Evolutionary conservation across 345 rosid species (phyloP).

Genomic region (Populus davidiana): DNA sequence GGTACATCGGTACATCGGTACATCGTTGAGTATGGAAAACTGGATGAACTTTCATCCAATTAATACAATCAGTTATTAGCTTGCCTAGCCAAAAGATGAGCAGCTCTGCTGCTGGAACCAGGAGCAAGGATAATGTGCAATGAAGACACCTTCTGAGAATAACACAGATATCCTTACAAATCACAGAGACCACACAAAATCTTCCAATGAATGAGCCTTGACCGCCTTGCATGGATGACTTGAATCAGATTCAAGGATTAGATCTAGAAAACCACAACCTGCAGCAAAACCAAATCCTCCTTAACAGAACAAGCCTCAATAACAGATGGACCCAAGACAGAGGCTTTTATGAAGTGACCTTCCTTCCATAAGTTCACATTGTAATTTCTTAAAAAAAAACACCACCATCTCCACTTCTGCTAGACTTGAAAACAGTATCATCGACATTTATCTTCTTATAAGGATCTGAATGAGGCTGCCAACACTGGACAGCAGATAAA

Average conservation of each 20-base stretch:
- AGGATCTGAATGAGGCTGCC: too few relatives aligned
- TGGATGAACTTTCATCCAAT: background rate
- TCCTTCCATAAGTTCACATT: background rate
- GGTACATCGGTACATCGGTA: background rate
- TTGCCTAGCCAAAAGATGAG: background rate
- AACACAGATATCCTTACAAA: background rate
- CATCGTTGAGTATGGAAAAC: background rate
- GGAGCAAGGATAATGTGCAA: background rate
- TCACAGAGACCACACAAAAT: background rate
- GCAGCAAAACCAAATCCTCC: background rate
- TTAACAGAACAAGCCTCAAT: background rate
- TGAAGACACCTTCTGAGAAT: background rate
- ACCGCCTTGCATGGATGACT: background rate
- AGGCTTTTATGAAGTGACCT: background rate
- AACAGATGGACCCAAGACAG: background rate
- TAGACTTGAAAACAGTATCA: background rate
- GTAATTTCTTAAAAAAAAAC: background rate
- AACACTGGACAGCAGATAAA: too few relatives aligned
- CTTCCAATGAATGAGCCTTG: background rate
- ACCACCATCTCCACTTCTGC: background rate
- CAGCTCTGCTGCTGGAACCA: background rate
- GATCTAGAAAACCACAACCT: background rate
- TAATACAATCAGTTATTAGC: background rate
- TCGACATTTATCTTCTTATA: too few relatives aligned
- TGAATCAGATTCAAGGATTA: background rate